phyloP scores from a whole-genome alignment of 352 stramenopile species.

The Globisporangium yorkense region DNA sequence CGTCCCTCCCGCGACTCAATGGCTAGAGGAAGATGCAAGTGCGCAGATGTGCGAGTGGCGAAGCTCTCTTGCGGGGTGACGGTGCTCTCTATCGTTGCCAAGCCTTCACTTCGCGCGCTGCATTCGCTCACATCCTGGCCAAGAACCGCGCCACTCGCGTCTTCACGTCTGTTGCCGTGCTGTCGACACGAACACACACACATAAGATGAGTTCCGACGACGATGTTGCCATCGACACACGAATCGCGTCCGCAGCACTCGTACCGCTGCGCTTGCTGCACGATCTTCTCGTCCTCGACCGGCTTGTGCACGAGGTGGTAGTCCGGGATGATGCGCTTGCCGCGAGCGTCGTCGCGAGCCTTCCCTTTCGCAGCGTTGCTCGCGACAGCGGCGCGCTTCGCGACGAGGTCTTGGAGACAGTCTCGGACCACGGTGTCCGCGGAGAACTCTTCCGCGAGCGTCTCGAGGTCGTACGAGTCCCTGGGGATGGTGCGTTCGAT shows the following conservation, averaged over 20 bases:
- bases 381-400: constrained; percentile 40
- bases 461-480: constrained; percentile 27
- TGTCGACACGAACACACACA: constrained; percentile 1
- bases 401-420: constrained; percentile 58
- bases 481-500: constrained; percentile 9
- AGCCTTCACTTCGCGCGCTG: neutral
- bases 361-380: constrained; percentile 64
- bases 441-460: constrained; percentile 41
- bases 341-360: constrained; percentile 61
- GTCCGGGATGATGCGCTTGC: constrained; percentile 59
- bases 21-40: constrained; percentile 1
- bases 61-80: neutral
- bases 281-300: constrained; percentile 30
- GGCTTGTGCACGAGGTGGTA: constrained; percentile 65
- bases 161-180: constrained; percentile 9
- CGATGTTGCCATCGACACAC: neutral
- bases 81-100: neutral
- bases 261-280: constrained; percentile 45
- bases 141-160: constrained; percentile 13
- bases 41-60: neutral
- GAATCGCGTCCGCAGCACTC: neutral
- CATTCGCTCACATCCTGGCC: constrained; percentile 5
- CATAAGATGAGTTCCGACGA: neutral
- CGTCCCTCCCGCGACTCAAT: constrained; percentile 10
- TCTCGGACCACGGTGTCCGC: constrained; percentile 27